phyloP scores from a whole-genome alignment of 768 basidiomycete genomes.

The Rhodotorula sphaerocarpa region DNA sequence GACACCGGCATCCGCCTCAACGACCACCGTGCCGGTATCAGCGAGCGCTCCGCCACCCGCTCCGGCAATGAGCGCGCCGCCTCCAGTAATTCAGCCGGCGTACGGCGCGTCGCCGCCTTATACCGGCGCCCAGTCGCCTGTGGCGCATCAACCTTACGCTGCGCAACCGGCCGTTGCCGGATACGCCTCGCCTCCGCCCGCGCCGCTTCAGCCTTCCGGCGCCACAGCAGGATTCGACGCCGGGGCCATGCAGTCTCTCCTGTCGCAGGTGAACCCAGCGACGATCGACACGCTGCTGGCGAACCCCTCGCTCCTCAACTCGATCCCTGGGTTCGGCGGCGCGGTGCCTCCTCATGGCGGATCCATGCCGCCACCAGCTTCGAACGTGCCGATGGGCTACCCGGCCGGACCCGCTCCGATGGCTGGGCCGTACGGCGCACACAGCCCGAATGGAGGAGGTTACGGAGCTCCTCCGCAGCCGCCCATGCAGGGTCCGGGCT shows the following conservation, averaged over 20 bases:
- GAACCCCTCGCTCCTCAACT: constrained; percentile 5
- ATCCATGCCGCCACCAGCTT: too few relatives aligned
- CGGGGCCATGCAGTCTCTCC: constrained; percentile 5
- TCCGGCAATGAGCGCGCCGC: not conserved
- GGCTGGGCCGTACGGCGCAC: not conserved
- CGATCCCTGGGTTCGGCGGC: not conserved
- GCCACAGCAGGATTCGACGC: constrained; percentile 1
- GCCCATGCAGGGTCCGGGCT: not conserved
- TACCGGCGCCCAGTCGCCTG: too few relatives aligned
- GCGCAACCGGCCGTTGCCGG: not conserved
- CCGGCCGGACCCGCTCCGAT: not conserved
- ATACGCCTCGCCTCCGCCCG: not conserved
- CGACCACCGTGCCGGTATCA: not conserved
- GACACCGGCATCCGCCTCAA: not conserved
- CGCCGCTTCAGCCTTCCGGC: not conserved
- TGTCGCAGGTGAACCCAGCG: constrained; percentile 2
- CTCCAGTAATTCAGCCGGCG: not conserved
- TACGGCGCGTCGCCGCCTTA: too few relatives aligned
- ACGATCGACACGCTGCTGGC: constrained; percentile 14
- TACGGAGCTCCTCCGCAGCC: not conserved
- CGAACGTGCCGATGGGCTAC: not conserved
- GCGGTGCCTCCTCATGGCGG: too few relatives aligned
- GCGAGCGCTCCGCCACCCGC: not conserved
- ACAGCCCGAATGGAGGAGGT: not conserved
- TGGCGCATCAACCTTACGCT: too few relatives aligned